Conservation (phyloP, 176 grass and related monocot genomes). For the Rhipidocladum racemiflorum region DNA sequence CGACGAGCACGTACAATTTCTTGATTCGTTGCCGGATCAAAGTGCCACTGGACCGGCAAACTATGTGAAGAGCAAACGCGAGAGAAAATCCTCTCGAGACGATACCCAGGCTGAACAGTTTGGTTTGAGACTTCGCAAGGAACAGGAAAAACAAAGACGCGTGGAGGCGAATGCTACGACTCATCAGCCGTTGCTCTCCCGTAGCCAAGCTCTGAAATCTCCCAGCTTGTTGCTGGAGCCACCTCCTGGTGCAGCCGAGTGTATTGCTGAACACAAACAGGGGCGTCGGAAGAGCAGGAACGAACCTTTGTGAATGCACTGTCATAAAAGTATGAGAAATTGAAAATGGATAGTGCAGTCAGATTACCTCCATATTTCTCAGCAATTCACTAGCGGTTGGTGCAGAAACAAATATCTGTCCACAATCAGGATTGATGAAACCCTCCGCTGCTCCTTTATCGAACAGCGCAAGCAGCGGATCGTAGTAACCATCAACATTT, state of each 20-base stretch:
- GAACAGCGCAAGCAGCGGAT: constrained; percentile 62
- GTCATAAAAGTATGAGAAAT: too few species aligned
- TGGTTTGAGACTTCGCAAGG: background rate
- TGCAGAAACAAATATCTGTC: constrained; percentile 65
- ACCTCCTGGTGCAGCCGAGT: constrained; percentile 64
- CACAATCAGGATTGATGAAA: constrained; percentile 68
- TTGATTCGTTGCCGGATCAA: background rate
- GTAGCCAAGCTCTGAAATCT: constrained; percentile 59
- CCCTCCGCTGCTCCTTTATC: constrained; percentile 69
- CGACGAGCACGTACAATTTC: background rate
- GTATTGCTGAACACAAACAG: constrained; percentile 41
- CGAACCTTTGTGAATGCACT: background rate
- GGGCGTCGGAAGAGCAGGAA: background rate
- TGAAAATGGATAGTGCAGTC: background rate
- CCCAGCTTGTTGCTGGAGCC: constrained; percentile 60
- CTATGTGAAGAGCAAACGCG: background rate
- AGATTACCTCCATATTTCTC: constrained; percentile 73
- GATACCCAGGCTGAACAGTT: background rate
- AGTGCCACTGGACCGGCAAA: background rate
- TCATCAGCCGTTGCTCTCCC: constrained; percentile 16
- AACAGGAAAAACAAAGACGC: background rate
- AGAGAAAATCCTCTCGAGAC: background rate
- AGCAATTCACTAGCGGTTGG: constrained; percentile 59
- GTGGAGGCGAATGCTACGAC: background rate
- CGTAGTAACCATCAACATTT: constrained; percentile 88